These are phyloP conservation scores for Dentipellis fragilis DNA, from an alignment of 768 basidiomycete genomes.

Conservation along the genomic window DNA sequence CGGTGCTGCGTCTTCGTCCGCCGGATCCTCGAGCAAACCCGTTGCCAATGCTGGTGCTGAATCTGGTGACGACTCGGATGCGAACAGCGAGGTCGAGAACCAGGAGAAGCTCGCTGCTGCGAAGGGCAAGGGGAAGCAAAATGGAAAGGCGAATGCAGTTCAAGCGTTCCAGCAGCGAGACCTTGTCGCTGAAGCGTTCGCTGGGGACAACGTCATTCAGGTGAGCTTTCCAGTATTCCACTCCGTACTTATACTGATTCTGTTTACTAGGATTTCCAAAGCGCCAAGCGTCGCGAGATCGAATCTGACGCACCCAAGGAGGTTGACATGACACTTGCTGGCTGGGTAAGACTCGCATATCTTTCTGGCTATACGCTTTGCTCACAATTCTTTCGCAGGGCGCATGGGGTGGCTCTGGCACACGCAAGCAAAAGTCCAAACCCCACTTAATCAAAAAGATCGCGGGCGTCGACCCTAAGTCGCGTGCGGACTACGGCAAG, in stretches of 20 bases:
- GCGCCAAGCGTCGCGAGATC: conserved; percentile 72
- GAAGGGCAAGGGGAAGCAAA: conserved; percentile 40
- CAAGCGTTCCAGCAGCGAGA: conserved; percentile 85
- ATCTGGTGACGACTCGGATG: conserved; percentile 37
- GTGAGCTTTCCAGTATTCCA: conserved; percentile 29
- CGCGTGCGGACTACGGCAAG: conserved; percentile 78
- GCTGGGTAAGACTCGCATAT: conserved; percentile 62
- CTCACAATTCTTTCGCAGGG: conserved; percentile 40
- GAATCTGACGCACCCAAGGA: conserved; percentile 81
- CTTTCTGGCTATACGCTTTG: conserved; percentile 1
- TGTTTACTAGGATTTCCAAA: conserved; percentile 64
- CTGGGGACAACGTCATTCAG: conserved; percentile 91
- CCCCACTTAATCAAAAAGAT: conserved; percentile 71
- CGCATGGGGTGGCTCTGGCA: conserved; percentile 81
- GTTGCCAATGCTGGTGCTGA: conserved; percentile 8
- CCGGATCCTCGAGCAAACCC: conserved; percentile 9
- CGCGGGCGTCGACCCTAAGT: conserved; percentile 67
- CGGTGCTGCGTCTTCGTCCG: conserved; percentile 1
- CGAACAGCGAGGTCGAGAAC: conserved; percentile 57
- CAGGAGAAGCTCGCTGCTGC: conserved; percentile 45
- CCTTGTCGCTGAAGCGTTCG: conserved; percentile 90
- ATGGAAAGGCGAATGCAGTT: conserved; percentile 28
- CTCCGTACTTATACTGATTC: conserved; percentile 2
- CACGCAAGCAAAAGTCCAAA: conserved; percentile 48
- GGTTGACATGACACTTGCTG: conserved; percentile 84